Evolutionary conservation across 331 rosid genomes (phyloP), one percentile per base, ranked within the genome.

Genomic region (Acacia concinna): DNA sequence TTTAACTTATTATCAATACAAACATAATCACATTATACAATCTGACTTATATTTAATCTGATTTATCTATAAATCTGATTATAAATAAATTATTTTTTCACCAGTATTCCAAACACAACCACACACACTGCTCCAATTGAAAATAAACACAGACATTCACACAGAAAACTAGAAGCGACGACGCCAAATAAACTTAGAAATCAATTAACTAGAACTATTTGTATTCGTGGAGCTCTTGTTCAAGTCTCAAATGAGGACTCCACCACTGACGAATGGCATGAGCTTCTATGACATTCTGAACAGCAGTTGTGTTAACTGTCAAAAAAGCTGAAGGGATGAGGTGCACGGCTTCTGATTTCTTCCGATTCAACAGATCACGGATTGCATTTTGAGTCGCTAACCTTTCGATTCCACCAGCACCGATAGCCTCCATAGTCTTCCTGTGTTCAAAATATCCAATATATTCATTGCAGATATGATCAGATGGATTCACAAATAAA

Each of bases 181-280:
- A 47, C 41, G 31, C 63, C 46, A 66, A 81, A 56, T 17, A 76
- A 81, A 56, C 7, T 52, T 71, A 3, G 8, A 51, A n/a, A 3
- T 14, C 4, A 6, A 38, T 10, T 5, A 31, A 32, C 38, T 31
- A 81, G 1, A 80, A 38, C 75, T 81, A 88, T 20, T 68, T 77
- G 88, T 90, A 96, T 64, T 56, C 78, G 79, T 87, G 87, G 46
- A 89, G 80, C 81, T 89, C 87, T 66, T 85, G 78, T 68, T 82
- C 79, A 47, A 90, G 49, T 11, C 43, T 74, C 67, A 90, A 47
- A 68, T 86, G 79, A 0, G 94, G 93, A 76, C 72, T 87, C 99
- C 97, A 91, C 98, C 99, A 96, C 59, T 96, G 98, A 28, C 91
- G 97, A 90, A 96, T 93, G 79, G 98, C 94, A 84, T 96, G 99